A percentile compares a stretch with the other conserved stretches of the same genome.
These are phyloP conservation scores for Exophiala lecanii-corni DNA, from an alignment of 2,329 filamentous ascomycete genomes.

Conservation along the genomic window DNA sequence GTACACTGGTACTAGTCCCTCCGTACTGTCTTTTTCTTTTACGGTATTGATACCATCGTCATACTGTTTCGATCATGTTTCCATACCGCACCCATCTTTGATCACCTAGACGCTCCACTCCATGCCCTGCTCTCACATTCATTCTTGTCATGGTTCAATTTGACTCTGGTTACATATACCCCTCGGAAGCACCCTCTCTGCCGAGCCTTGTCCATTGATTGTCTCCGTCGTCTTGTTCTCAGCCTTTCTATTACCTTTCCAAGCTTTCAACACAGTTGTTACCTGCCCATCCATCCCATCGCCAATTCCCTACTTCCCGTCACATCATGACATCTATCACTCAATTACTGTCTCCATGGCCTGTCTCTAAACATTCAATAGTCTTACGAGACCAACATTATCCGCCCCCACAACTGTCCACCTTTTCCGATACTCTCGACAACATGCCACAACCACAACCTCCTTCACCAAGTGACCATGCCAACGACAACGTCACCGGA, in stretches of 20 bases:
- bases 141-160: neutral
- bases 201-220: constrained; percentile 17
- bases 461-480: constrained; percentile 18
- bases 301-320: too few relatives aligned
- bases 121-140: neutral
- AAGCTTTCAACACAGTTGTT: neutral
- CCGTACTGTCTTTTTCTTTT: neutral
- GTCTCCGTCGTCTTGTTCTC: constrained; percentile 7
- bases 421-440: constrained; percentile 16
- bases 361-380: constrained; percentile 27
- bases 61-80: neutral
- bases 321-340: constrained; percentile 28
- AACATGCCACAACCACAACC: constrained; percentile 20
- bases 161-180: constrained; percentile 21
- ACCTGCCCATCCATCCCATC: neutral
- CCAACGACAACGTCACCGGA: constrained; percentile 19
- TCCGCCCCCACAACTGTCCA: constrained; percentile 19
- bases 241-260: constrained; percentile 7
- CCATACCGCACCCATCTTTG: too few relatives aligned
- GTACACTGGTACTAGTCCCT: too few relatives aligned
- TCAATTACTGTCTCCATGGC: constrained; percentile 27
- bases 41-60: neutral
- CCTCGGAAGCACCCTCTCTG: constrained; percentile 10
- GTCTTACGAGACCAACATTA: constrained; percentile 27
- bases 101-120: too few relatives aligned